phyloP scores from a whole-genome alignment of 2,329 filamentous ascomycete genomes.

The Stemphylium lycopersici region DNA sequence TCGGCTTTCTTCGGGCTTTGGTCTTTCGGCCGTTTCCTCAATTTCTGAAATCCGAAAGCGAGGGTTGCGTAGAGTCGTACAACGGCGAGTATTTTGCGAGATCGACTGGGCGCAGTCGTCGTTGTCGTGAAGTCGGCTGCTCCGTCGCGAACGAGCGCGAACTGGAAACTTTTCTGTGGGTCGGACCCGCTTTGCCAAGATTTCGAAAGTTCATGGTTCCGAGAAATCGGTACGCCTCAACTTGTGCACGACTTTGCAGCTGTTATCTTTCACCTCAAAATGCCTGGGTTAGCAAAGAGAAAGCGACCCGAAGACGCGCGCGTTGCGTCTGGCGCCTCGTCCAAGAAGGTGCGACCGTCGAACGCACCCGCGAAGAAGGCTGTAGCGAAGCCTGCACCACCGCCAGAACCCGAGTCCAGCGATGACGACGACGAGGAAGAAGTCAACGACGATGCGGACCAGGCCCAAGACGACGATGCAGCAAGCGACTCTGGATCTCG shows the following conservation, averaged over 20 bases:
- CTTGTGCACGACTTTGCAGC: slow-evolving; percentile 6
- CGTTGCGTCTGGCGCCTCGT: slow-evolving; percentile 9
- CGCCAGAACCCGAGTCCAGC: slow-evolving; percentile 33
- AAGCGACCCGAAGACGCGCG: slow-evolving; percentile 41
- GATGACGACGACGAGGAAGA: slow-evolving; percentile 24
- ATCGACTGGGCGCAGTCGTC: neutral
- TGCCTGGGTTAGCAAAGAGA: slow-evolving; percentile 53
- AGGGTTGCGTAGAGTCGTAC: neutral
- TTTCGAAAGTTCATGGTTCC: slow-evolving; percentile 8
- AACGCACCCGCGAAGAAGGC: slow-evolving; percentile 24
- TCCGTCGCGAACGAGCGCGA: slow-evolving; percentile 11
- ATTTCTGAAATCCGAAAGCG: neutral
- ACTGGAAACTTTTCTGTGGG: slow-evolving; percentile 19
- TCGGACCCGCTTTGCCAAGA: slow-evolving; percentile 17
- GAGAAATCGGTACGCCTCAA: neutral
- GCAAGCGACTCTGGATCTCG: neutral
- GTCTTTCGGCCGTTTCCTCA: no score
- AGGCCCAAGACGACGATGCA: neutral
- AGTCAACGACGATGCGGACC: neutral
- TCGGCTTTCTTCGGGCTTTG: neutral
- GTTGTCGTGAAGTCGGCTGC: slow-evolving; percentile 3
- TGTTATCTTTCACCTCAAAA: slow-evolving; percentile 23
- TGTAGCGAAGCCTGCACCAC: slow-evolving; percentile 18
- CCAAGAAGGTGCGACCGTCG: slow-evolving; percentile 23
- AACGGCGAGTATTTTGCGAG: neutral